Conservation (phyloP, 495 filamentous ascomycete species). For the Rhypophila decipiens region DNA sequence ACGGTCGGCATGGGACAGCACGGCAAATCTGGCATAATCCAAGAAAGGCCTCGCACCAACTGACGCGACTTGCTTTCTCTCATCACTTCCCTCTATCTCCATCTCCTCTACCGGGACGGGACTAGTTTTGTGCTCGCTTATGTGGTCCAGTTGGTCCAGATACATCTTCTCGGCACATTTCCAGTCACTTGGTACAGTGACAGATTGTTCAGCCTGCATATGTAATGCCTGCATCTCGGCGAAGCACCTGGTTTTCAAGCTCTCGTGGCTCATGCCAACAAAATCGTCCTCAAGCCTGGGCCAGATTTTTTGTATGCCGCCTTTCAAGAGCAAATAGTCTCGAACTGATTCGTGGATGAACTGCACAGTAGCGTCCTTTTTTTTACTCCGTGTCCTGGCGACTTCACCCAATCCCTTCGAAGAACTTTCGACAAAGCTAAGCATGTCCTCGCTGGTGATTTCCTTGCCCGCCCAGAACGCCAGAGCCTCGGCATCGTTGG, state of each 20-base stretch:
- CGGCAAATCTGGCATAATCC: not conserved
- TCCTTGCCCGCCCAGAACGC: conserved; percentile 6
- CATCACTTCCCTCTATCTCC: too few relatives aligned
- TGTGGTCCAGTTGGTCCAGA: too few relatives aligned
- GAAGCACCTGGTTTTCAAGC: not conserved
- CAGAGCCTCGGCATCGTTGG: conserved; percentile 7
- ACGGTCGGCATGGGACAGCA: not conserved
- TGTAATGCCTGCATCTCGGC: not conserved
- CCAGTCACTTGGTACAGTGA: not conserved
- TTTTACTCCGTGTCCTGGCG: conserved; percentile 5
- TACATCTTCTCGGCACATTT: too few relatives aligned
- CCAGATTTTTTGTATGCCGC: conserved; percentile 28
- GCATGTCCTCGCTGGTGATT: conserved; percentile 4
- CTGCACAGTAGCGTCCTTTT: conserved; percentile 21
- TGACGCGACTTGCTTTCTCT: too few relatives aligned
- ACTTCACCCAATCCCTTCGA: conserved; percentile 30
- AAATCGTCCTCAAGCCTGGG: conserved; percentile 18
- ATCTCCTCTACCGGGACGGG: too few relatives aligned
- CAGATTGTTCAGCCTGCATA: not conserved
- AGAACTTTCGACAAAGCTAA: conserved; percentile 17
- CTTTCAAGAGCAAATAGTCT: conserved; percentile 17
- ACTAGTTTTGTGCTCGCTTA: too few relatives aligned
- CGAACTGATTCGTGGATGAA: conserved; percentile 37
- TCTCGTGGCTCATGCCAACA: conserved; percentile 21
- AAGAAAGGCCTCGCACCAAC: conserved; percentile 1